phyloP scores from a whole-genome alignment of 495 filamentous ascomycete genomes.

The Aspergillus carlsbadensis region DNA sequence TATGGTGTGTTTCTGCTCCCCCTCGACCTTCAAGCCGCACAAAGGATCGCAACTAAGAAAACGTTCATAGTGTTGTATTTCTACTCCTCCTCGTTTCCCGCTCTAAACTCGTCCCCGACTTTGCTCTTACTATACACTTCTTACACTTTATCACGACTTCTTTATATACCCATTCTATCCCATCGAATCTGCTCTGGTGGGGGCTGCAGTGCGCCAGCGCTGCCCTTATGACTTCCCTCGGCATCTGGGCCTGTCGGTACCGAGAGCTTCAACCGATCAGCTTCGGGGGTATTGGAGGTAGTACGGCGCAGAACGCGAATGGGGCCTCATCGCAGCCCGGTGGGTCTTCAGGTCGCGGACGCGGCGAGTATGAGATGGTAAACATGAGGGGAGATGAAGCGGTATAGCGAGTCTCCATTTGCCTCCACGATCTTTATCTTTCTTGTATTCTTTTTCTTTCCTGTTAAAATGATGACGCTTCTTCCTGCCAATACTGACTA shows the following conservation, averaged over 20 bases:
- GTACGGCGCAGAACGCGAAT: constrained; percentile 15
- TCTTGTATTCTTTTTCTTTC: not conserved
- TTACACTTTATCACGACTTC: constrained; percentile 77
- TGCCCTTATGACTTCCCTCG: constrained; percentile 66
- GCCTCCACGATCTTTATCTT: not conserved
- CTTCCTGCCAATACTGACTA: not conserved
- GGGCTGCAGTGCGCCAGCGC: constrained; percentile 67
- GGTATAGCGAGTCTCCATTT: constrained; percentile 25
- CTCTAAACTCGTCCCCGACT: constrained; percentile 90
- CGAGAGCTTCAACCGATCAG: constrained; percentile 84
- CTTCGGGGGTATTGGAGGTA: constrained; percentile 65
- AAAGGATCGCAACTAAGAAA: constrained; percentile 1
- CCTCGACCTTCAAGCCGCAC: not conserved
- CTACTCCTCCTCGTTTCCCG: constrained; percentile 77
- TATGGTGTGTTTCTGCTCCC: constrained; percentile 59
- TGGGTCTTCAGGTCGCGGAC: constrained; percentile 30
- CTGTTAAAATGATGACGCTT: not conserved
- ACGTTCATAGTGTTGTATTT: constrained; percentile 55
- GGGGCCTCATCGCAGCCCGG: constrained; percentile 24
- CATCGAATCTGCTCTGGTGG: constrained; percentile 85
- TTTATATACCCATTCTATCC: constrained; percentile 72
- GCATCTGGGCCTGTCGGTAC: constrained; percentile 89
- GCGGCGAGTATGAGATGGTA: constrained; percentile 81
- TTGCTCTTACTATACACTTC: constrained; percentile 84
- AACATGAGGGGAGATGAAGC: constrained; percentile 51